These are phyloP conservation scores for Emmonsia crescens DNA, from an alignment of 2,329 filamentous ascomycete species.

Conservation along the genomic window DNA sequence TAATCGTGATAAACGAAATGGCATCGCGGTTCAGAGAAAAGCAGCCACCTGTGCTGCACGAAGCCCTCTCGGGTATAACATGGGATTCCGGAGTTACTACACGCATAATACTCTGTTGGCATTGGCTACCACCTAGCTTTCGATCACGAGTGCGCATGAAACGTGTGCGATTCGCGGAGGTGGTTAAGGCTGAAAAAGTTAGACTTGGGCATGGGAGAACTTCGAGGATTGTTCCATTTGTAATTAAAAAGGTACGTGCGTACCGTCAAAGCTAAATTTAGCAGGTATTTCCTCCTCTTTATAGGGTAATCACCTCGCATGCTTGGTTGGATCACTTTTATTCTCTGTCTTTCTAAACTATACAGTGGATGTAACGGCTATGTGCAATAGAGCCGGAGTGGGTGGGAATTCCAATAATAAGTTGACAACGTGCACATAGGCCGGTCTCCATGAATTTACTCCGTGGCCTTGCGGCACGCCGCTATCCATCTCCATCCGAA, in stretches of 20 bases:
- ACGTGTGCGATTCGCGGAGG: conserved; percentile 48
- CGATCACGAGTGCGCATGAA: conserved; percentile 32
- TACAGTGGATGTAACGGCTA: not conserved
- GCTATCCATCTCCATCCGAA: conserved; percentile 4
- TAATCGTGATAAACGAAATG: conserved; percentile 68
- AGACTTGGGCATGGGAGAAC: conserved; percentile 18
- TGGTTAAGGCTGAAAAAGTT: conserved; percentile 55
- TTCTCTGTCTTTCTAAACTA: not conserved
- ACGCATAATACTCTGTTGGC: conserved; percentile 66
- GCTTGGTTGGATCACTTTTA: not conserved
- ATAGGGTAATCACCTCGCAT: not conserved
- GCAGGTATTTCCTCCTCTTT: not conserved
- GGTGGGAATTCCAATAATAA: not conserved
- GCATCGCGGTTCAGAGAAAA: conserved; percentile 67
- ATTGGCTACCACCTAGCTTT: conserved; percentile 46
- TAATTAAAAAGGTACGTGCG: conserved; percentile 26
- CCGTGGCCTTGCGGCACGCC: conserved; percentile 5
- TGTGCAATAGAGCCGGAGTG: not conserved
- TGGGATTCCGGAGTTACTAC: conserved; percentile 74
- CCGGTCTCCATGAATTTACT: conserved; percentile 2
- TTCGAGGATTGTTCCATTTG: conserved; percentile 29
- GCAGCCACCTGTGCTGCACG: conserved; percentile 56
- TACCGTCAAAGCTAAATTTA: not conserved
- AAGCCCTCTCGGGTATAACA: conserved; percentile 60
- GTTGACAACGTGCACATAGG: not conserved